Evolutionary conservation across 345 rosid genomes (phyloP).

Genomic region (Gossypium anomalum): DNA sequence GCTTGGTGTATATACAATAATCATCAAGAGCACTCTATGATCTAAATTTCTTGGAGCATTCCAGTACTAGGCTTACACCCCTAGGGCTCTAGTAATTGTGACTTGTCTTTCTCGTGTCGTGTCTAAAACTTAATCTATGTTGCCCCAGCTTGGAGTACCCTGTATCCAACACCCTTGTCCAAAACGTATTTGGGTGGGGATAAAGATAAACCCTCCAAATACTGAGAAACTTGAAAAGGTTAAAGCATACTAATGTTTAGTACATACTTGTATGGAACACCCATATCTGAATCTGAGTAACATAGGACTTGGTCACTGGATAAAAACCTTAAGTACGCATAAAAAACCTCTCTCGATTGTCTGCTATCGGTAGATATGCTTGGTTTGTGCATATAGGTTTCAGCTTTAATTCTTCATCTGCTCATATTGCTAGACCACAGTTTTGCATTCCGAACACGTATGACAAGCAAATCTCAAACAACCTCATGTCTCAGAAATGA

Average conservation of each 20-base stretch:
- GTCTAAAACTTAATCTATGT: neutral
- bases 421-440: slow-evolving; percentile 2
- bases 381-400: neutral
- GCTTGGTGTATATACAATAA: neutral
- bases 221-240: neutral
- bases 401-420: neutral
- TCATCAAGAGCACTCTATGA: neutral
- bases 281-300: neutral
- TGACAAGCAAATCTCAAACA: neutral
- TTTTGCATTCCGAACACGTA: neutral
- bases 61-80: neutral
- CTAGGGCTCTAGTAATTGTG: neutral
- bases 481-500: neutral
- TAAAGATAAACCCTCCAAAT: neutral
- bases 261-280: neutral
- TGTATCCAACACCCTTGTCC: too few relatives aligned
- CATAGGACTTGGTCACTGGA: neutral
- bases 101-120: neutral
- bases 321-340: neutral
- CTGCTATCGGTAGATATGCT: neutral
- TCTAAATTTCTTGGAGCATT: neutral
- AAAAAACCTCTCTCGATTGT: neutral
- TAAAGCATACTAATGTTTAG: neutral
- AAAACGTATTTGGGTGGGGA: too few relatives aligned
- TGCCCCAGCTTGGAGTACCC: neutral